Conservation (phyloP, 768 basidiomycete species). For the Pisolithus marmoratus region DNA sequence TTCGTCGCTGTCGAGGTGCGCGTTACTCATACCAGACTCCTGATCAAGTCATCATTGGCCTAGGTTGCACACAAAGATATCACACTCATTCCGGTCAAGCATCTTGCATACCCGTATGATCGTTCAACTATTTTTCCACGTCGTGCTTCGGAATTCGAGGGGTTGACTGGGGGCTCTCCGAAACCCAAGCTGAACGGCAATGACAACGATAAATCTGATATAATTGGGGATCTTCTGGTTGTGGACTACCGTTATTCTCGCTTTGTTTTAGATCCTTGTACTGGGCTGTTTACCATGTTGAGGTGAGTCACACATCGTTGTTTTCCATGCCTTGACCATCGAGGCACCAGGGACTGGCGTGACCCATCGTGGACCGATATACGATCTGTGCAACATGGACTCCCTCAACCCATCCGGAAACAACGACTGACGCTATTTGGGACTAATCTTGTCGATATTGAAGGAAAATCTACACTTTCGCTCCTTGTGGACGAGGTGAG, state of each 20-base stretch:
- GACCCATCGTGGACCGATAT: slow-evolving; percentile 68
- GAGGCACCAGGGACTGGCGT: slow-evolving; percentile 73
- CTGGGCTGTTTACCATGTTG: slow-evolving; percentile 76
- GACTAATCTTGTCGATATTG: slow-evolving; percentile 82
- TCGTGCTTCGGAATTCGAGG: slow-evolving; percentile 26
- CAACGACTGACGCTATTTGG: slow-evolving; percentile 79
- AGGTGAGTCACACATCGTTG: slow-evolving; percentile 43
- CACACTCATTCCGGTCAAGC: slow-evolving; percentile 65
- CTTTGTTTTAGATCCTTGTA: slow-evolving; percentile 80
- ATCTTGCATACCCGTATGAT: slow-evolving; percentile 68
- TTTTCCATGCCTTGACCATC: slow-evolving; percentile 5
- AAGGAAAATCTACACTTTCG: slow-evolving; percentile 71
- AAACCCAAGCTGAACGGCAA: slow-evolving; percentile 28
- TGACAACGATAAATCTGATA: slow-evolving; percentile 27
- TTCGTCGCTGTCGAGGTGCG: slow-evolving; percentile 89
- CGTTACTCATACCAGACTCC: slow-evolving; percentile 1
- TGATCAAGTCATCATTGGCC: slow-evolving; percentile 17
- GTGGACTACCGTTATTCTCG: slow-evolving; percentile 92
- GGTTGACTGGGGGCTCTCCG: slow-evolving; percentile 16
- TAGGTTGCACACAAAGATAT: slow-evolving; percentile 85
- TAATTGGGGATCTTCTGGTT: slow-evolving; percentile 51
- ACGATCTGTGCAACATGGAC: slow-evolving; percentile 58
- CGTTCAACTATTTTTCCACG: slow-evolving; percentile 74
- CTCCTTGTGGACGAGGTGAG: slow-evolving; percentile 86
- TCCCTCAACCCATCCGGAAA: slow-evolving; percentile 45